Evolutionary conservation across 2,329 filamentous ascomycete genomes (phyloP).

Genomic region (Botrytis aclada): DNA sequence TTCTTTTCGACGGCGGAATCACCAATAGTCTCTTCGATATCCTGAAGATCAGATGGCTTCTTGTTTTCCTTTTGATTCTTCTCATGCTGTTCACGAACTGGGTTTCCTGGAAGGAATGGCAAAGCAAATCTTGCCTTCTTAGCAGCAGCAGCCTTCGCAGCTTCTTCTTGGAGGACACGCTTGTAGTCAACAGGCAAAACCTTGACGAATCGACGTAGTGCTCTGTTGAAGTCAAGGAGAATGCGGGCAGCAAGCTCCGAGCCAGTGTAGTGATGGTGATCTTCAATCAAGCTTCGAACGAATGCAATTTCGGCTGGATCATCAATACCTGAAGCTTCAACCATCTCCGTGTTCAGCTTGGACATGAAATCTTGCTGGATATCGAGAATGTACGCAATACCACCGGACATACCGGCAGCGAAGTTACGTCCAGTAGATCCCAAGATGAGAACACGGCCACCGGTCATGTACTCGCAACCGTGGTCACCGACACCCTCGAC

Average conservation of each 20-base stretch:
- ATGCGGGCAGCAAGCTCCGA: constrained; percentile 92
- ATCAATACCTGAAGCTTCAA: constrained; percentile 79
- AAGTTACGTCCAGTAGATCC: constrained; percentile 94
- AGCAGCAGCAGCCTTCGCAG: constrained; percentile 77
- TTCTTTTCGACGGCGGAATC: constrained; percentile 87
- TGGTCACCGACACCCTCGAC: constrained; percentile 96
- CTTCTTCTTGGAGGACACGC: constrained; percentile 82
- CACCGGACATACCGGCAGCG: constrained; percentile 96
- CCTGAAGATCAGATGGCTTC: constrained; percentile 65
- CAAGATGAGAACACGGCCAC: constrained; percentile 82
- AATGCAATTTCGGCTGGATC: constrained; percentile 88
- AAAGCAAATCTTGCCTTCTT: constrained; percentile 82
- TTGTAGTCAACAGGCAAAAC: constrained; percentile 95
- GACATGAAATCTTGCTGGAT: constrained; percentile 83
- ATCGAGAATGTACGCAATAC: constrained; percentile 93
- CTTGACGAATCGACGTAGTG: constrained; percentile 87
- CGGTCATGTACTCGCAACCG: constrained; percentile 98
- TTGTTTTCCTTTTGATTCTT: constrained; percentile 58
- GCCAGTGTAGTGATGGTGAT: constrained; percentile 96
- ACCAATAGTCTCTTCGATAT: constrained; percentile 88
- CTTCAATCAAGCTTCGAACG: constrained; percentile 86
- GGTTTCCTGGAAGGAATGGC: constrained; percentile 68
- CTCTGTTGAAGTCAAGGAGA: constrained; percentile 90
- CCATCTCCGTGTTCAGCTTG: constrained; percentile 98
- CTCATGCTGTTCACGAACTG: constrained; percentile 50